These are phyloP conservation scores for Xylariomycetidae sp. DNA, from an alignment of 2,329 filamentous ascomycete genomes.

Conservation along the genomic window DNA sequence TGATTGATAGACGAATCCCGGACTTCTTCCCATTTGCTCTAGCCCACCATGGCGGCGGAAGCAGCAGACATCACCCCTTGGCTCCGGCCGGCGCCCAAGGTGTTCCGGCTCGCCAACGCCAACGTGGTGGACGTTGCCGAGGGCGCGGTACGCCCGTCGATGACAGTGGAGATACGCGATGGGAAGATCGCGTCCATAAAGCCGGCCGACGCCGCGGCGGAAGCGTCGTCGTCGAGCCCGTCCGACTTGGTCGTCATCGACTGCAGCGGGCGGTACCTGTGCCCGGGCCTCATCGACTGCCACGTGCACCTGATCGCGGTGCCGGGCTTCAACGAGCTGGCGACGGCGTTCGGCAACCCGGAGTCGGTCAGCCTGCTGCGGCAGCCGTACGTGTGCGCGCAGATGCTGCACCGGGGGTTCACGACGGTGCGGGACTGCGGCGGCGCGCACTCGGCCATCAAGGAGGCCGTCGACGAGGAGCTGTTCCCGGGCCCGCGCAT, in stretches of 20 bases:
- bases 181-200: constrained; percentile 31
- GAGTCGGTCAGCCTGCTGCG: constrained; percentile 35
- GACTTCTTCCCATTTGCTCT: too few relatives aligned
- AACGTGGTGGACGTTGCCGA: constrained; percentile 36
- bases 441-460: constrained; percentile 49
- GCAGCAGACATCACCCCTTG: too few relatives aligned
- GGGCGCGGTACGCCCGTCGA: constrained; percentile 26
- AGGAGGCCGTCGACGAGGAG: constrained; percentile 50
- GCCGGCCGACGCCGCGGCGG: neutral
- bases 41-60: too few relatives aligned
- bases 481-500: constrained; percentile 50
- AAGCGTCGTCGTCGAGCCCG: constrained; percentile 11
- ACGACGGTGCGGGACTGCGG: constrained; percentile 56
- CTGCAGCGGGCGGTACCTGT: constrained; percentile 38
- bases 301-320: constrained; percentile 43
- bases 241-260: constrained; percentile 29
- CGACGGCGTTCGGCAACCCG: constrained; percentile 31
- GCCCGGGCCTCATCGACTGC: constrained; percentile 47
- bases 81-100: too few relatives aligned
- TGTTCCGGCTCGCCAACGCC: too few relatives aligned
- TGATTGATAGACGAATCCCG: too few relatives aligned
- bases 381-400: constrained; percentile 40
- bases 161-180: constrained; percentile 28
- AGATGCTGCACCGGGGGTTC: constrained; percentile 54
- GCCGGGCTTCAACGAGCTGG: constrained; percentile 35